Percentiles rank a stretch among this genome's conserved stretches.
phyloP scores from a whole-genome alignment of 352 stramenopile genomes.

The Globisporangium alternatum region DNA sequence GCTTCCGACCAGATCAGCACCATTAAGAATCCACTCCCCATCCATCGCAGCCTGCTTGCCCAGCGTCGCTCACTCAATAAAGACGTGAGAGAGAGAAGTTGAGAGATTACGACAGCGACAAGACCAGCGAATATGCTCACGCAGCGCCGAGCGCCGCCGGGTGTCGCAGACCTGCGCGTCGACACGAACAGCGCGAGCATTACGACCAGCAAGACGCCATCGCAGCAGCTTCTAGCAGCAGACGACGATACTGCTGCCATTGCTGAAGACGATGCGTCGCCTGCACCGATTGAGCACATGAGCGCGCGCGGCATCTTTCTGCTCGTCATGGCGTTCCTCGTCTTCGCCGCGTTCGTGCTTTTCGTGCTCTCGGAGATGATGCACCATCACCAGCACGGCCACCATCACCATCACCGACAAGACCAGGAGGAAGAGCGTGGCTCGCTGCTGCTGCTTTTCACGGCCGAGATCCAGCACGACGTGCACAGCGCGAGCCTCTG shows the following conservation, averaged over 20 bases:
- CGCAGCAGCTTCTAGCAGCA: background rate
- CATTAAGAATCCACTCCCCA: background rate
- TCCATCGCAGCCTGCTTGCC: background rate
- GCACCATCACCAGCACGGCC: slow-evolving; percentile 23
- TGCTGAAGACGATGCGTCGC: background rate
- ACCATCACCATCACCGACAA: background rate
- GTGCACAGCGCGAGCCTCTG: slow-evolving; percentile 37
- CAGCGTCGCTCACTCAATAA: background rate
- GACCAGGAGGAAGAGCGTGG: too few relatives aligned
- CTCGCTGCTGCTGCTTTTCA: slow-evolving; percentile 23
- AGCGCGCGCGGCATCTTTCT: slow-evolving; percentile 52
- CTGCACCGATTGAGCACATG: slow-evolving; percentile 23
- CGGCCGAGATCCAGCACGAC: slow-evolving; percentile 30
- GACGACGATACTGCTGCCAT: background rate
- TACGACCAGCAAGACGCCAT: background rate
- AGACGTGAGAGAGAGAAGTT: background rate
- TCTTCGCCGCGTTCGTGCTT: slow-evolving; percentile 65
- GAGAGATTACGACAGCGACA: background rate
- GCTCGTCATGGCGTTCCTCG: slow-evolving; percentile 45
- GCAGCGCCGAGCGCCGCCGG: slow-evolving; percentile 5
- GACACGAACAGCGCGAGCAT: background rate
- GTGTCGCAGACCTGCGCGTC: slow-evolving; percentile 9
- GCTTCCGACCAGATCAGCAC: background rate
- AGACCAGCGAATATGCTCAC: background rate
- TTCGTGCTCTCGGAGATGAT: slow-evolving; percentile 54